Conservation (phyloP, 2,329 filamentous ascomycete genomes). For the Fusarium redolens region DNA sequence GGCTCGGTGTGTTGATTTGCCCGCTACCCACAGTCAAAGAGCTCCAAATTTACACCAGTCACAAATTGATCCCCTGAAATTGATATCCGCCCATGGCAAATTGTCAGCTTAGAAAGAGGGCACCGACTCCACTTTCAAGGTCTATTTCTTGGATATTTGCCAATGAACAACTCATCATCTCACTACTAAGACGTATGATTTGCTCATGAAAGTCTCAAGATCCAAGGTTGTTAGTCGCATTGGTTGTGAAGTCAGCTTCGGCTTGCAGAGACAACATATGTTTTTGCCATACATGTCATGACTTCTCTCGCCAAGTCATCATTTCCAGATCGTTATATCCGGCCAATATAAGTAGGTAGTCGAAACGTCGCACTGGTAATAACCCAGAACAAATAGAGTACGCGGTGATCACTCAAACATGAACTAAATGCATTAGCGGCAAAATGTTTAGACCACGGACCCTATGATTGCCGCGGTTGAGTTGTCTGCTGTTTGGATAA, state of each 20-base stretch:
- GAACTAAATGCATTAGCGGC: conserved; percentile 13
- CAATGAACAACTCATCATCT: conserved; percentile 26
- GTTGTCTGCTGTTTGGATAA: not conserved
- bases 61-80: conserved; percentile 27
- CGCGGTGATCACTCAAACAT: not conserved
- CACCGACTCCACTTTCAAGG: conserved; percentile 37
- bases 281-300: conserved; percentile 12
- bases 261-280: not conserved
- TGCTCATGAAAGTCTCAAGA: conserved; percentile 22
- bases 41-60: conserved; percentile 24
- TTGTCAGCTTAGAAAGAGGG: conserved; percentile 40
- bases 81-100: conserved; percentile 36
- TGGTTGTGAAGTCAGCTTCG: not conserved
- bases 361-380: conserved; percentile 4
- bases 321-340: not conserved
- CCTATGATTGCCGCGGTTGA: not conserved
- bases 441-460: not conserved
- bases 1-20: conserved; percentile 11
- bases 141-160: conserved; percentile 33
- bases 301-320: conserved; percentile 1
- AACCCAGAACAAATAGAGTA: not conserved
- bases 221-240: not conserved
- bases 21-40: not conserved
- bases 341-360: not conserved
- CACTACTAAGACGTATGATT: conserved; percentile 38